phyloP scores from a whole-genome alignment of 768 basidiomycete species.

The Scleroderma bovista region DNA sequence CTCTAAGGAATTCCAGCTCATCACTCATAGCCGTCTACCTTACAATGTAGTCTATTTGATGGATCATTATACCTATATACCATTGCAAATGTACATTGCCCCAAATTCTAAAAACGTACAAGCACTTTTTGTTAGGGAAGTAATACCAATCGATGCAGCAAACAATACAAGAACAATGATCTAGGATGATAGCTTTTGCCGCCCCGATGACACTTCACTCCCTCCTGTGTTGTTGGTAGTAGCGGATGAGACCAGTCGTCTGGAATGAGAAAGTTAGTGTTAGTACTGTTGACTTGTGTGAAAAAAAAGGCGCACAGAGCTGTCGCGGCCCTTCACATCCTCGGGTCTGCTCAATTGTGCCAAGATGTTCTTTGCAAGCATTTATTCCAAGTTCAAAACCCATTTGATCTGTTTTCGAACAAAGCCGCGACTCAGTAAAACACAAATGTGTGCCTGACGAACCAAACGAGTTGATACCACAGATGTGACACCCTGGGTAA shows the following conservation, averaged over 20 bases:
- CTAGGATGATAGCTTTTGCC: too few relatives aligned
- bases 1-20: too few relatives aligned
- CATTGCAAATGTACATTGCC: too few relatives aligned
- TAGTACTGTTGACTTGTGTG: constrained; percentile 4
- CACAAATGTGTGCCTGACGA: constrained; percentile 15
- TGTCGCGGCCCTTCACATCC: constrained; percentile 85
- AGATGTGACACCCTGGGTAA: constrained; percentile 93
- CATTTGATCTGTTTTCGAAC: constrained; percentile 79
- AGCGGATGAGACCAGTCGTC: constrained; percentile 96
- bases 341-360: constrained; percentile 75
- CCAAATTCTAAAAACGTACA: too few relatives aligned
- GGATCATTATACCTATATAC: too few relatives aligned
- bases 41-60: too few relatives aligned
- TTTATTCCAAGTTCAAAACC: constrained; percentile 98
- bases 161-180: too few relatives aligned
- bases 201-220: constrained; percentile 37
- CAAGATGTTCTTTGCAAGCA: constrained; percentile 94
- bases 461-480: constrained; percentile 99
- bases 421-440: background rate
- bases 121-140: too few relatives aligned
- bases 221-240: constrained; percentile 87
- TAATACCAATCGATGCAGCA: too few relatives aligned
- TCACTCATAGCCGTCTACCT: too few relatives aligned
- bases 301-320: constrained; percentile 45
- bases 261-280: constrained; percentile 26